Conservation (phyloP, 768 basidiomycete species). For the Sporobolomyces pararoseus region DNA sequence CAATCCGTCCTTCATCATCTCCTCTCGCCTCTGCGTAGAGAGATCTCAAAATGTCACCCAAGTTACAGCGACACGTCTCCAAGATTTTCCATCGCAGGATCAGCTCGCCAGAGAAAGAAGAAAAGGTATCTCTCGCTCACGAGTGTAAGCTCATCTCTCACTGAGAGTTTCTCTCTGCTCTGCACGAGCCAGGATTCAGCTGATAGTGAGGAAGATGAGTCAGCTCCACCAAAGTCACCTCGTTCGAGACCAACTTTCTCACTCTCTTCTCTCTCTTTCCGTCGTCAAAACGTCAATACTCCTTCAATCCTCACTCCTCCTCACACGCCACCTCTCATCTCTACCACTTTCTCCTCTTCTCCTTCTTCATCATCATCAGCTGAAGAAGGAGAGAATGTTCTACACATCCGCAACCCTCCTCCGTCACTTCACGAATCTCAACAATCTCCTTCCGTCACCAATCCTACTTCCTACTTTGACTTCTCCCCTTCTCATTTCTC, state of each 20-base stretch:
- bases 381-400: background rate
- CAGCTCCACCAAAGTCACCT: background rate
- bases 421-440: background rate
- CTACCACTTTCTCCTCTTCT: background rate
- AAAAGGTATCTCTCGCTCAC: too few species aligned
- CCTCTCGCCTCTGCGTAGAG: background rate
- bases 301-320: conserved; percentile 3
- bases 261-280: conserved; percentile 10
- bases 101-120: background rate
- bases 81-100: background rate
- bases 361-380: background rate
- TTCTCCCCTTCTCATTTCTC: background rate
- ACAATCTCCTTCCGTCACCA: background rate
- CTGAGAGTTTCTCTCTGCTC: too few species aligned
- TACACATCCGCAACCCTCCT: background rate
- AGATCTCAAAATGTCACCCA: background rate
- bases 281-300: conserved; percentile 6
- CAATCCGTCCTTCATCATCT: background rate
- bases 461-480: background rate
- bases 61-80: background rate
- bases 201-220: too few species aligned
- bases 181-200: too few species aligned
- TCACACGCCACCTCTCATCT: background rate
- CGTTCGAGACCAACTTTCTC: conserved; percentile 1
- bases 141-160: too few species aligned